Conservation (phyloP, 2,329 filamentous ascomycete species). For the Fusarium newnesense region DNA sequence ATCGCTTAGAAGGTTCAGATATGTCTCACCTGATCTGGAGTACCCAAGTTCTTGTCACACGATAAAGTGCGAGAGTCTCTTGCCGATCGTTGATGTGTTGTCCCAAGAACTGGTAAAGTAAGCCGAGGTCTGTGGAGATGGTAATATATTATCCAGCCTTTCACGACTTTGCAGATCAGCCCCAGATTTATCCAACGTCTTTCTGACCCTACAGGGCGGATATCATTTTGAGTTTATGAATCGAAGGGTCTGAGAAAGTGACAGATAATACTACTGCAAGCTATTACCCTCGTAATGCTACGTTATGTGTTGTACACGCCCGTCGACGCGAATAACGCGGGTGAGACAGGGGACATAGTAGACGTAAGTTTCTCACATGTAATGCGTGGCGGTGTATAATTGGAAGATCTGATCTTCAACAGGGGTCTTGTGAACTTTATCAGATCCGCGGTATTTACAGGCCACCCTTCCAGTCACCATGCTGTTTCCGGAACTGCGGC, state of each 20-base stretch:
- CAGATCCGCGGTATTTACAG: not conserved
- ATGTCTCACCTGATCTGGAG: not conserved
- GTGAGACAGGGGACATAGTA: not conserved
- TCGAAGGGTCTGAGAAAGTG: not conserved
- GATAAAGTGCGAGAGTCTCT: not conserved
- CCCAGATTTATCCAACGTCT: not conserved
- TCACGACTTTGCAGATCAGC: not conserved
- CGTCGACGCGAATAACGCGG: not conserved
- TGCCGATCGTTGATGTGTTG: not conserved
- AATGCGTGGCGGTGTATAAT: not conserved
- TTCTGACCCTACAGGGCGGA: not conserved
- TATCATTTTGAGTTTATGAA: not conserved
- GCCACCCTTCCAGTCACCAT: not conserved
- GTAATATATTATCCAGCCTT: not conserved
- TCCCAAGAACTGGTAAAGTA: not conserved
- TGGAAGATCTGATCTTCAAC: not conserved
- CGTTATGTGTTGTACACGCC: not conserved
- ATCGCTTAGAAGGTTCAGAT: not conserved
- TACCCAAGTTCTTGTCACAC: not conserved
- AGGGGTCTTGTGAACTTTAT: not conserved
- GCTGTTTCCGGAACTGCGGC: no score
- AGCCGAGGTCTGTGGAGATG: not conserved
- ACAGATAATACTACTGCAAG: not conserved
- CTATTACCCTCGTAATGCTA: not conserved
- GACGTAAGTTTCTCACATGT: not conserved